Evolutionary conservation across 257 asterid genomes (phyloP).

Genomic region (Capsicum pubescens): DNA sequence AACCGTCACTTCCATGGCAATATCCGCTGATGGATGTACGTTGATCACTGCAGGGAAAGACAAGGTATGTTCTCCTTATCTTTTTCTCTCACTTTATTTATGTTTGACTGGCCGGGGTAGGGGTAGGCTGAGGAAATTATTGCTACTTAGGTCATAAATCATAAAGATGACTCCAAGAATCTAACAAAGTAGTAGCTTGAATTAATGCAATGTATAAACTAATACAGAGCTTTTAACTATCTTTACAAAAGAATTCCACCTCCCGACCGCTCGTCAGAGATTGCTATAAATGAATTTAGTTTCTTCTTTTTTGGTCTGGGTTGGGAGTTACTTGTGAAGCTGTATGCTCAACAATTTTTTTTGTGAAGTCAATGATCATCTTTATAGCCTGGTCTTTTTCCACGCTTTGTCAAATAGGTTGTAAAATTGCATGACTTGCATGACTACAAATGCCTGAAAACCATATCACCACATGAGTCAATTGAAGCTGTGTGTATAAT

Average conservation of each 20-base stretch:
- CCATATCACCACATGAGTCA: constrained; percentile 82
- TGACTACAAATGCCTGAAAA: constrained; percentile 66
- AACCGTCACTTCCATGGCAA: constrained; percentile 77
- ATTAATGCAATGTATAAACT: too few relatives aligned
- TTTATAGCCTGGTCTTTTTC: not conserved
- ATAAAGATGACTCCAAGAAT: too few relatives aligned
- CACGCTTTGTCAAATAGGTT: constrained; percentile 52
- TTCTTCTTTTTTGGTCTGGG: not conserved
- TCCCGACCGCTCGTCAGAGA: too few relatives aligned
- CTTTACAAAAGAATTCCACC: too few relatives aligned
- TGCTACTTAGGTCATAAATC: too few relatives aligned
- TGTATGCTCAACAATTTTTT: not conserved
- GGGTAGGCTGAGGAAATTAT: too few relatives aligned
- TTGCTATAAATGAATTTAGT: not conserved
- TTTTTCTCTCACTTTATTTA: not conserved
- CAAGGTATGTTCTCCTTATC: constrained; percentile 52
- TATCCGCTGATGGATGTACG: constrained; percentile 90
- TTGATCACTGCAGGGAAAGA: constrained; percentile 92
- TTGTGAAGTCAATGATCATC: not conserved
- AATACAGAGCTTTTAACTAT: too few relatives aligned
- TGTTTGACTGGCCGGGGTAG: not conserved
- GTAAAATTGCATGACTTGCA: constrained; percentile 82
- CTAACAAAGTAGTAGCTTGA: too few relatives aligned
- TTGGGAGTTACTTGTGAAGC: not conserved
- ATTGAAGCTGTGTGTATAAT: constrained; percentile 77